phyloP scores from a whole-genome alignment of 176 grass and related monocot species.

The Melocanna baccifera region DNA sequence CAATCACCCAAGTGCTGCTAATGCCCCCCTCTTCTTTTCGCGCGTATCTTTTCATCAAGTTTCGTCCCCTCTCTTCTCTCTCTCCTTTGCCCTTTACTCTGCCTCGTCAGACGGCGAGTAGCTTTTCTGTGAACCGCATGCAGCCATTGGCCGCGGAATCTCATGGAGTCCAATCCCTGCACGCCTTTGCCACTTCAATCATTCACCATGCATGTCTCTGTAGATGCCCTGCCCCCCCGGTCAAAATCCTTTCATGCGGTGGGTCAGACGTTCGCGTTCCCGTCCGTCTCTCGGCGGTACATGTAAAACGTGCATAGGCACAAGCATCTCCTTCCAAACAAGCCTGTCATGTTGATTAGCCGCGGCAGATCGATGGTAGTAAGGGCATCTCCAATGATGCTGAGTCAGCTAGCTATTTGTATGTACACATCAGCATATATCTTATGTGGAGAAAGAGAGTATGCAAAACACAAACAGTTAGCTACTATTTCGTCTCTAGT shows the following conservation, averaged over 20 bases:
- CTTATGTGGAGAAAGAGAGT: too few relatives aligned
- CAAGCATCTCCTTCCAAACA: background rate
- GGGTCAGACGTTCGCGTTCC: slow-evolving; percentile 32
- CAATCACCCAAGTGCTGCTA: background rate
- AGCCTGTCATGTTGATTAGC: background rate
- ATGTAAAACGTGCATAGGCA: background rate
- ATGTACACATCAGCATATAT: too few relatives aligned
- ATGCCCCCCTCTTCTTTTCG: background rate
- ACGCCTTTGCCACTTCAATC: slow-evolving; percentile 10
- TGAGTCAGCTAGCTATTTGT: too few relatives aligned
- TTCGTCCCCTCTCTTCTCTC: background rate
- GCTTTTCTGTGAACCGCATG: background rate
- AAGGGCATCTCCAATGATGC: too few relatives aligned
- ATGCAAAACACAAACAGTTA: too few relatives aligned
- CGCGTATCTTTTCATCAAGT: slow-evolving; percentile 32
- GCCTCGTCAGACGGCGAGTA: background rate
- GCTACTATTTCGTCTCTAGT: too few relatives aligned
- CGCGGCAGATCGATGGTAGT: background rate
- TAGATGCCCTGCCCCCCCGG: background rate
- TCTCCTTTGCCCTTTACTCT: background rate
- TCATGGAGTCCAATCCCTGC: slow-evolving; percentile 18
- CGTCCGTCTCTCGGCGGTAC: background rate
- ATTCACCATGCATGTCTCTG: slow-evolving; percentile 7
- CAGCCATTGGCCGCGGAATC: background rate
- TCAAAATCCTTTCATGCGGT: slow-evolving; percentile 19